phyloP scores from a whole-genome alignment of 2,329 filamentous ascomycete genomes.

The Apiospora rasikravindrae region DNA sequence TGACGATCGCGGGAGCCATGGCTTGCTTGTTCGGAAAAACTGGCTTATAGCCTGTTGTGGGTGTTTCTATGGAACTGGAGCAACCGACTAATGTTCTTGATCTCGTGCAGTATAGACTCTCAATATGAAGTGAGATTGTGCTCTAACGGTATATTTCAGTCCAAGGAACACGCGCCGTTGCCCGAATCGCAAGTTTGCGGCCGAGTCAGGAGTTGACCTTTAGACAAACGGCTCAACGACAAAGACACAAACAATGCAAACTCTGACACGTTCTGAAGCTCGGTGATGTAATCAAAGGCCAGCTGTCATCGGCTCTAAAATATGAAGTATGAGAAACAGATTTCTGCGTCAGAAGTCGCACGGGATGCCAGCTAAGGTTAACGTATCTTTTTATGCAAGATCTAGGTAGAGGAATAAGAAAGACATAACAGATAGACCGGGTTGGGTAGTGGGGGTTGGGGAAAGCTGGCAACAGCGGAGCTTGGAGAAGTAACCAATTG shows the following conservation, averaged over 20 bases:
- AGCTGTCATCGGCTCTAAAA: not conserved
- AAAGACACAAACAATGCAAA: not conserved
- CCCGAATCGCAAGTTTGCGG: not conserved
- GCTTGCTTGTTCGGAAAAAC: not conserved
- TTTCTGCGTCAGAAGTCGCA: not conserved
- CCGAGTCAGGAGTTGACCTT: not conserved
- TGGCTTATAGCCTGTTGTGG: not conserved
- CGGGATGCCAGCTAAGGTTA: not conserved
- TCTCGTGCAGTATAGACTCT: not conserved
- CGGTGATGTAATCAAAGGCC: not conserved
- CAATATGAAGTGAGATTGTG: not conserved
- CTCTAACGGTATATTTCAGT: not conserved
- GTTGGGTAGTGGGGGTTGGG: not conserved
- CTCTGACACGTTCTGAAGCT: not conserved
- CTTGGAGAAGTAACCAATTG: not conserved
- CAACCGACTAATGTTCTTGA: not conserved
- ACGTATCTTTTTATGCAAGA: slow-evolving; percentile 1
- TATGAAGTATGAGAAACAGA: not conserved
- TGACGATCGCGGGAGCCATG: slow-evolving; percentile 56
- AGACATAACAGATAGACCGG: not conserved
- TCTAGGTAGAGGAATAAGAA: not conserved
- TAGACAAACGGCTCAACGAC: not conserved
- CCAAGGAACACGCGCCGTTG: not conserved
- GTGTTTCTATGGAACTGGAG: not conserved
- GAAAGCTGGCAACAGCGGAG: slow-evolving; percentile 16